These are phyloP conservation scores for Globisporangium okanoganense DNA, from an alignment of 352 stramenopile genomes.

Conservation along the genomic window DNA sequence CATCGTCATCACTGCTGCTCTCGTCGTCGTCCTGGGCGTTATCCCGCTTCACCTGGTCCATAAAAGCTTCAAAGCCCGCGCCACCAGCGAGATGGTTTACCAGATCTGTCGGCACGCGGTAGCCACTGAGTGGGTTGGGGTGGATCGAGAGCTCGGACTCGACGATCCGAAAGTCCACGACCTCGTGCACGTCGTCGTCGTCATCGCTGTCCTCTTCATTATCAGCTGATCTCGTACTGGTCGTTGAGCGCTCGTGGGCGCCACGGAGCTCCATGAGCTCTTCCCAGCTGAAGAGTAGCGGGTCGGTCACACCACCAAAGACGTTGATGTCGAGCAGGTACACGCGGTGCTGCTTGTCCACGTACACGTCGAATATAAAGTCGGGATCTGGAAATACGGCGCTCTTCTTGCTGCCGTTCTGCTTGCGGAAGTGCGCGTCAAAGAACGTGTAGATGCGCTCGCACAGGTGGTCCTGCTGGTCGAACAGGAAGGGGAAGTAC, in stretches of 20 bases:
- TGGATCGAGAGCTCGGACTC: constrained; percentile 59
- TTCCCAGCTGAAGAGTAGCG: constrained; percentile 92
- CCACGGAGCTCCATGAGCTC: constrained; percentile 58
- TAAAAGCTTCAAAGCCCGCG: constrained; percentile 76
- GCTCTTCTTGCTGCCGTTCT: constrained; percentile 7
- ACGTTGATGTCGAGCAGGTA: constrained; percentile 96
- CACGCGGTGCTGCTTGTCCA: constrained; percentile 90
- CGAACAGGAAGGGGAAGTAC: constrained; percentile 87
- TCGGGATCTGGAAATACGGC: constrained; percentile 65
- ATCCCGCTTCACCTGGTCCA: constrained; percentile 80
- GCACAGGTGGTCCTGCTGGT: constrained; percentile 68
- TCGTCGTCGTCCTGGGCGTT: constrained; percentile 28
- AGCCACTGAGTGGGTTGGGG: constrained; percentile 64
- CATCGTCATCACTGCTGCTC: constrained; percentile 26
- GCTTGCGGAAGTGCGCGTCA: constrained; percentile 37
- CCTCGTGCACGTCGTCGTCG: constrained; percentile 38
- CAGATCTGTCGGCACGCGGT: constrained; percentile 82
- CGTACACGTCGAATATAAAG: constrained; percentile 93
- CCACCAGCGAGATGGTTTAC: constrained; percentile 70
- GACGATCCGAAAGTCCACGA: constrained; percentile 78
- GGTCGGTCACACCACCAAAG: constrained; percentile 89
- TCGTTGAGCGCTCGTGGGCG: constrained; percentile 15
- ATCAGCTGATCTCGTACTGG: constrained; percentile 2
- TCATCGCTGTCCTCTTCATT: constrained; percentile 8
- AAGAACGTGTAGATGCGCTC: constrained; percentile 71